Conservation (phyloP, 192 early-diverging fungal species). For the Chytriomyces sp. region DNA sequence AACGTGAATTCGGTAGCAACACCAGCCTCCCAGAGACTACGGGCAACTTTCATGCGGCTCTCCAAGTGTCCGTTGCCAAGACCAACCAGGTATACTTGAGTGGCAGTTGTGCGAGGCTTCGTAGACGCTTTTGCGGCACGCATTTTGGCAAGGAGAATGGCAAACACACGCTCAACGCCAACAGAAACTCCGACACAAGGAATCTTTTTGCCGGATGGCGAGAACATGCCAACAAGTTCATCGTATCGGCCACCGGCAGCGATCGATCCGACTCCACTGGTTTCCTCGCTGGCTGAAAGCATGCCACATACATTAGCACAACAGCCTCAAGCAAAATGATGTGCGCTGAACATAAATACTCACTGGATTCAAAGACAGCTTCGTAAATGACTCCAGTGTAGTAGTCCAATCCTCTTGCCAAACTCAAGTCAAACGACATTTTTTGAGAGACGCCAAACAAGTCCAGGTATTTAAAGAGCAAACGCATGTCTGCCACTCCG, state of each 20-base stretch:
- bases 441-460: constrained; percentile 73
- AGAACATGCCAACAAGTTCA: constrained; percentile 95
- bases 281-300: constrained; percentile 66
- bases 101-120: constrained; percentile 72
- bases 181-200: constrained; percentile 96
- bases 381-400: constrained; percentile 99
- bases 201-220: constrained; percentile 69
- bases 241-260: constrained; percentile 98
- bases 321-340: neutral
- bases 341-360: constrained; percentile 4
- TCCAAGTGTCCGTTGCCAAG: constrained; percentile 80
- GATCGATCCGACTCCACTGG: constrained; percentile 90
- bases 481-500: constrained; percentile 85
- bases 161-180: constrained; percentile 95
- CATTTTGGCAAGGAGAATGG: constrained; percentile 58
- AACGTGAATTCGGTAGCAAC: constrained; percentile 90
- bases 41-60: constrained; percentile 85
- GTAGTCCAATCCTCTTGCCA: constrained; percentile 98
- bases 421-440: constrained; percentile 89
- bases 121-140: constrained; percentile 65
- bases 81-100: constrained; percentile 85
- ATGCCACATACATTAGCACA: neutral
- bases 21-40: constrained; percentile 90
- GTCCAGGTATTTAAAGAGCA: constrained; percentile 85
- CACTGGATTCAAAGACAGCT: constrained; percentile 65